These are phyloP conservation scores for Hydnomerulius pinastri DNA, from an alignment of 768 basidiomycete genomes.

Conservation along the genomic window DNA sequence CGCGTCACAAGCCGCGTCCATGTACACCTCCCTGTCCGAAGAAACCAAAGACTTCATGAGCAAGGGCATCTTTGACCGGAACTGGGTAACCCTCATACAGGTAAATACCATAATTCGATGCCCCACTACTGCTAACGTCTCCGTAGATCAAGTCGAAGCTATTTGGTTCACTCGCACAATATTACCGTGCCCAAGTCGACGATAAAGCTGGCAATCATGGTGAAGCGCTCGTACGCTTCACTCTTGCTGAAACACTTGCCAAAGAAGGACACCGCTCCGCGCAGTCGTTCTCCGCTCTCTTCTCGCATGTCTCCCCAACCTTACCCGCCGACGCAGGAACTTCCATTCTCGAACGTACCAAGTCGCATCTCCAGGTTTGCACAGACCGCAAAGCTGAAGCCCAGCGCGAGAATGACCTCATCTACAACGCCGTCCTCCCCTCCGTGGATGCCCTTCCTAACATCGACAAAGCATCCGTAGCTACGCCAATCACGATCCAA, in stretches of 20 bases:
- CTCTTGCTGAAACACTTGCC: constrained; percentile 71
- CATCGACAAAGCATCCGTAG: constrained; percentile 83
- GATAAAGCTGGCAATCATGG: constrained; percentile 78
- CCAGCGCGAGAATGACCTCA: constrained; percentile 91
- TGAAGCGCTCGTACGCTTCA: constrained; percentile 79
- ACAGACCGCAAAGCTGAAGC: constrained; percentile 76
- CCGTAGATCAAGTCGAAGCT: constrained; percentile 87
- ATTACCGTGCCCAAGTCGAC: constrained; percentile 83
- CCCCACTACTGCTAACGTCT: constrained; percentile 3
- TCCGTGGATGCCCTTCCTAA: constrained; percentile 72
- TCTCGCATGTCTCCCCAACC: constrained; percentile 75
- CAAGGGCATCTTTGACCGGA: constrained; percentile 92
- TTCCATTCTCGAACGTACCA: constrained; percentile 79
- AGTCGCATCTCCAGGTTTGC: constrained; percentile 77
- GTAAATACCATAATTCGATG: constrained; percentile 37
- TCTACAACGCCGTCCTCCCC: constrained; percentile 91
- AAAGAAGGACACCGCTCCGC: constrained; percentile 81
- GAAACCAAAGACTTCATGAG: constrained; percentile 97
- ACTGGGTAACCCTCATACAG: constrained; percentile 89
- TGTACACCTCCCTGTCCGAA: constrained; percentile 84
- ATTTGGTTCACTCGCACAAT: constrained; percentile 84
- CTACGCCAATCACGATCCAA: constrained; percentile 87
- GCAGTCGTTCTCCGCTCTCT: constrained; percentile 66
- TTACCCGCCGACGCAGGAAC: constrained; percentile 85
- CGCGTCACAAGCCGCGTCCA: constrained; percentile 74